phyloP scores from a whole-genome alignment of 768 basidiomycete genomes.

The Holtermanniella nyarrowii region DNA sequence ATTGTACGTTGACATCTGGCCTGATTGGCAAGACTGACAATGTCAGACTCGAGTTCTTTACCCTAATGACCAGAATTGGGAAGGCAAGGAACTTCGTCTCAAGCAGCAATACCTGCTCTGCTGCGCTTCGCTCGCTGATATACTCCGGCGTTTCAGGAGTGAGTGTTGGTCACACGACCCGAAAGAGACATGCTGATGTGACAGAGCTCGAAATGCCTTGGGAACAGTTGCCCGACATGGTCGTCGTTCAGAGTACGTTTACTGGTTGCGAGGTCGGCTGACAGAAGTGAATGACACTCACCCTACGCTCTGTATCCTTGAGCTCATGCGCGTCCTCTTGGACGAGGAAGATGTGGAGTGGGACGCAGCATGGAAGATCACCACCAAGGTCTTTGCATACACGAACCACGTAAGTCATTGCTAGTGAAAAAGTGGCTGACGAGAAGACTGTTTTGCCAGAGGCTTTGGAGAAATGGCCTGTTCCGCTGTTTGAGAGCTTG shows the following conservation, averaged over 20 bases:
- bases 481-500: constrained; percentile 72
- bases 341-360: constrained; percentile 86
- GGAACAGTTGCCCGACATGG: constrained; percentile 66
- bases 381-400: constrained; percentile 84
- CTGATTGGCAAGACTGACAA: background rate
- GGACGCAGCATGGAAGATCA: constrained; percentile 77
- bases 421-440: constrained; percentile 5
- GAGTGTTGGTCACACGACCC: background rate
- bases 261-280: background rate
- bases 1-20: constrained; percentile 44
- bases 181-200: background rate
- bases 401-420: constrained; percentile 57
- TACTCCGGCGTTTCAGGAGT: constrained; percentile 80
- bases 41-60: constrained; percentile 72
- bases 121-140: constrained; percentile 75
- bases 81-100: constrained; percentile 51
- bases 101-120: constrained; percentile 80
- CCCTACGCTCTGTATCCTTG: constrained; percentile 87
- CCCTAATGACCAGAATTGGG: constrained; percentile 73
- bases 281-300: constrained; percentile 57
- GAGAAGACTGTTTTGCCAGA: constrained; percentile 57
- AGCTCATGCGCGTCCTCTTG: constrained; percentile 73
- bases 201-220: constrained; percentile 63
- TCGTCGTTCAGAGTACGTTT: constrained; percentile 61
- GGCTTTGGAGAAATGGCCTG: constrained; percentile 69